phyloP scores from a whole-genome alignment of 768 basidiomycete species.

The Pholiota microspora region DNA sequence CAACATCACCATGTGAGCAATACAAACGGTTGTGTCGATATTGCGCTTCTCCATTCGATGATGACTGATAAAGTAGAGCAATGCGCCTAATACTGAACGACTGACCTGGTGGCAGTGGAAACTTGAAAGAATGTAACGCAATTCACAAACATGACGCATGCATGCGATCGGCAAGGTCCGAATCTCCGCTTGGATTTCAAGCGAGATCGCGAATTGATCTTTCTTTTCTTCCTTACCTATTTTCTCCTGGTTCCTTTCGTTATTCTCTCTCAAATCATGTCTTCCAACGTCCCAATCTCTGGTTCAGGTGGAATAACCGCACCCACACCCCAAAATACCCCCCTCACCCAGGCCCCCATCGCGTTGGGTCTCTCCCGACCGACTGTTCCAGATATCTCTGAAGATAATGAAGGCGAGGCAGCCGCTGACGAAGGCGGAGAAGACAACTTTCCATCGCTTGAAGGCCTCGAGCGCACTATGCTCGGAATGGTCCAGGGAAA shows the following conservation, averaged over 20 bases:
- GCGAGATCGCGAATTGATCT: constrained; percentile 12
- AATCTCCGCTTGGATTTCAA: constrained; percentile 16
- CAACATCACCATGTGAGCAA: too few relatives aligned
- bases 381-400: constrained; percentile 83
- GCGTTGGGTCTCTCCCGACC: constrained; percentile 78
- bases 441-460: constrained; percentile 29
- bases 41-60: too few relatives aligned
- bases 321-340: constrained; percentile 95
- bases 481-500: constrained; percentile 86
- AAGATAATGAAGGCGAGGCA: constrained; percentile 73
- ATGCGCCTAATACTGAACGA: too few relatives aligned
- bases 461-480: constrained; percentile 59
- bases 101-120: background rate
- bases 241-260: constrained; percentile 1
- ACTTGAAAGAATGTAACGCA: too few relatives aligned
- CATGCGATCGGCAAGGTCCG: background rate
- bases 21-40: too few relatives aligned
- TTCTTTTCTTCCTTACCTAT: background rate
- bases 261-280: constrained; percentile 43
- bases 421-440: constrained; percentile 38
- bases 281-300: constrained; percentile 65
- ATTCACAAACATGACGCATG: too few relatives aligned
- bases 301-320: constrained; percentile 59
- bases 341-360: constrained; percentile 79
- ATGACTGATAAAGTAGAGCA: too few relatives aligned